phyloP scores from a whole-genome alignment of 108 stramenopile genomes.

The Seminavis robusta region DNA sequence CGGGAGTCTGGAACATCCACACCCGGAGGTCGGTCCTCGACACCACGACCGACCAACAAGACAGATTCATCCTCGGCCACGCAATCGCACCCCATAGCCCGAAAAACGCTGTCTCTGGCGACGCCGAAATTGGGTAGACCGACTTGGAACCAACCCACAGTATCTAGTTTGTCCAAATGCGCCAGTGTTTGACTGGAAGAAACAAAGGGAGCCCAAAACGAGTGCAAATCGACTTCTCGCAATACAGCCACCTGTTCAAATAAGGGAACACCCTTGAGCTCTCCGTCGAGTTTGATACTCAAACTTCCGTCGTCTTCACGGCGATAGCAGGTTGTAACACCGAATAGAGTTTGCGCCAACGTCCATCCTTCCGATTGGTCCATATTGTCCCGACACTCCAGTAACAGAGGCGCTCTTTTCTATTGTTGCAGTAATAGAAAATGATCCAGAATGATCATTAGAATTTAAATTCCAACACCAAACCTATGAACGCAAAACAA shows the following conservation, averaged over 20 bases:
- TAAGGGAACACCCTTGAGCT: conserved; percentile 58
- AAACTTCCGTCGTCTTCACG: conserved; percentile 63
- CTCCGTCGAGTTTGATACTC: conserved; percentile 80
- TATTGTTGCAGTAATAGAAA: conserved; percentile 6
- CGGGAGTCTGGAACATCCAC: conserved; percentile 6
- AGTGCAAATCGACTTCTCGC: conserved; percentile 86
- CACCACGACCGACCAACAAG: conserved; percentile 72
- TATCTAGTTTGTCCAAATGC: conserved; percentile 85
- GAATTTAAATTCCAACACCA: background rate
- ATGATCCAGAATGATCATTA: background rate
- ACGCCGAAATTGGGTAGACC: conserved; percentile 65
- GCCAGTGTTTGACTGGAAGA: conserved; percentile 52
- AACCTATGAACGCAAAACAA: background rate
- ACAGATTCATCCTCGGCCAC: conserved; percentile 81
- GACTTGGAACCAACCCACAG: conserved; percentile 76
- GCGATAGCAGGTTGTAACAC: conserved; percentile 78
- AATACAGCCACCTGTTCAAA: conserved; percentile 93
- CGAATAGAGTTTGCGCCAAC: conserved; percentile 65
- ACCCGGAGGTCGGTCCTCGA: conserved; percentile 54
- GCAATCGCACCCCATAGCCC: conserved; percentile 89
- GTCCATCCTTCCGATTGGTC: conserved; percentile 51
- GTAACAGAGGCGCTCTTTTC: conserved; percentile 34
- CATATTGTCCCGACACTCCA: conserved; percentile 33
- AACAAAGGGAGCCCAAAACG: conserved; percentile 89
- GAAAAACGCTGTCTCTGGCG: conserved; percentile 70